A percentile compares a stretch with the other conserved stretches of the same genome.
Evolutionary conservation across 192 early-diverging fungal species (phyloP).

Genomic region (Coemansia sp.): DNA sequence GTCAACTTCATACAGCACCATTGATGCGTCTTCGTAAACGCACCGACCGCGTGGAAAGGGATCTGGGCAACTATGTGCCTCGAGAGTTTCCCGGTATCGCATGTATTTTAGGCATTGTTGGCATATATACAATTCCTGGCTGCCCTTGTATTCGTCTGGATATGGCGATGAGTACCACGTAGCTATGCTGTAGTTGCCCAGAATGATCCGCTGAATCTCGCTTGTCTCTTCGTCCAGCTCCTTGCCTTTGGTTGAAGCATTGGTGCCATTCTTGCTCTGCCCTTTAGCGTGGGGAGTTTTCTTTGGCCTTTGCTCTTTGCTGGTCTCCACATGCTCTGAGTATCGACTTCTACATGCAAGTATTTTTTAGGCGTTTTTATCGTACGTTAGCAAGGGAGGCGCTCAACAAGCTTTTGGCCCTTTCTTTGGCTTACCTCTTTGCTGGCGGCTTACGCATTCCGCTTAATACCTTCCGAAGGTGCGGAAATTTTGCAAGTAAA

Average conservation of each 20-base stretch:
- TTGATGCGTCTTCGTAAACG: constrained; percentile 70
- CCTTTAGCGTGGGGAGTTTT: too few species aligned
- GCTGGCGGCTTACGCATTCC: constrained; percentile 23
- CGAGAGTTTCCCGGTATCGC: constrained; percentile 64
- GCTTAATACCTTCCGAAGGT: background rate
- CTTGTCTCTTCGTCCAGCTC: background rate
- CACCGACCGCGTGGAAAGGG: constrained; percentile 78
- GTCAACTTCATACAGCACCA: constrained; percentile 74
- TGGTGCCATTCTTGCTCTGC: too few species aligned
- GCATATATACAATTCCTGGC: constrained; percentile 77
- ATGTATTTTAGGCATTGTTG: constrained; percentile 95
- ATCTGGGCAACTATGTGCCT: constrained; percentile 56
- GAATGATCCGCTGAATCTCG: constrained; percentile 55
- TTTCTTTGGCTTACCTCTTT: constrained; percentile 16
- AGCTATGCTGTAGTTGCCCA: constrained; percentile 82
- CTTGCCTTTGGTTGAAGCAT: background rate
- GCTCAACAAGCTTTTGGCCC: background rate
- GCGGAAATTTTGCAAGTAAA: background rate
- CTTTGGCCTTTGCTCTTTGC: background rate
- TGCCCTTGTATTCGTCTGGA: constrained; percentile 79
- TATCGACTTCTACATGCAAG: background rate
- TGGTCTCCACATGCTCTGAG: background rate
- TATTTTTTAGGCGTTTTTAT: too few species aligned
- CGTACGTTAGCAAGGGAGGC: background rate
- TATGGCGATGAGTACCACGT: constrained; percentile 96